Percentiles rank a stretch among this genome's conserved stretches.
Conservation (phyloP, 2,329 filamentous ascomycete species). For the Paradendryphiella salina region DNA sequence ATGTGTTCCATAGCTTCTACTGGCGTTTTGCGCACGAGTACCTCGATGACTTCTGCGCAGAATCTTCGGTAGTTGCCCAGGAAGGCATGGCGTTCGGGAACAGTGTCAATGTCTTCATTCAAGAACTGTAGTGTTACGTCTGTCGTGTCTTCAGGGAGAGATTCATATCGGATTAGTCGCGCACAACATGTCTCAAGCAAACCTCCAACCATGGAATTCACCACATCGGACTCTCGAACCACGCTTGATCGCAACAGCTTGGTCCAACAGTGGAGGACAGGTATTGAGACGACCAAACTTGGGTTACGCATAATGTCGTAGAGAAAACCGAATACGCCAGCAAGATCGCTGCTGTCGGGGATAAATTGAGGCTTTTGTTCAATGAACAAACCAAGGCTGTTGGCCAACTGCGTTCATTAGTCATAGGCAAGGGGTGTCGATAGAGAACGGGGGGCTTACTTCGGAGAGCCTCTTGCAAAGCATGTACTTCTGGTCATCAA, state of each 20-base stretch:
- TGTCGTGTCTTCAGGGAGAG: conserved; percentile 76
- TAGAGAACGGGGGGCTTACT: conserved; percentile 54
- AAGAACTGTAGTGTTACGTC: conserved; percentile 81
- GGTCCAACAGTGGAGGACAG: conserved; percentile 87
- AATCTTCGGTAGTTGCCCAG: conserved; percentile 94
- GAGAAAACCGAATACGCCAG: conserved; percentile 77
- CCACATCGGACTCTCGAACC: conserved; percentile 68
- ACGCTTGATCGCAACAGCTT: conserved; percentile 73
- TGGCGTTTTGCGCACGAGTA: conserved; percentile 78
- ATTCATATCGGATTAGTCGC: conserved; percentile 85
- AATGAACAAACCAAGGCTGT: conserved; percentile 80
- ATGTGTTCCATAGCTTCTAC: conserved; percentile 87
- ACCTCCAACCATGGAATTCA: conserved; percentile 66
- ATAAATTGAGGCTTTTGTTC: conserved; percentile 73
- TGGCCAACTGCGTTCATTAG: conserved; percentile 67
- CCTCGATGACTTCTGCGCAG: conserved; percentile 83
- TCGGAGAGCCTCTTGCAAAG: conserved; percentile 94
- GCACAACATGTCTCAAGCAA: conserved; percentile 82
- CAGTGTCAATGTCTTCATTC: conserved; percentile 90
- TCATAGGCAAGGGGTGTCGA: conserved; percentile 11
- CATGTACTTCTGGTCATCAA: conserved; percentile 89
- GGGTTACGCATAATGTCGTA: conserved; percentile 78
- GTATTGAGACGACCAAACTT: conserved; percentile 91
- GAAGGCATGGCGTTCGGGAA: conserved; percentile 92
- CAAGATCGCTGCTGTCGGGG: conserved; percentile 67